Conservation (phyloP, 1,284 basidiomycete species). For the Ganoderma sinense region DNA sequence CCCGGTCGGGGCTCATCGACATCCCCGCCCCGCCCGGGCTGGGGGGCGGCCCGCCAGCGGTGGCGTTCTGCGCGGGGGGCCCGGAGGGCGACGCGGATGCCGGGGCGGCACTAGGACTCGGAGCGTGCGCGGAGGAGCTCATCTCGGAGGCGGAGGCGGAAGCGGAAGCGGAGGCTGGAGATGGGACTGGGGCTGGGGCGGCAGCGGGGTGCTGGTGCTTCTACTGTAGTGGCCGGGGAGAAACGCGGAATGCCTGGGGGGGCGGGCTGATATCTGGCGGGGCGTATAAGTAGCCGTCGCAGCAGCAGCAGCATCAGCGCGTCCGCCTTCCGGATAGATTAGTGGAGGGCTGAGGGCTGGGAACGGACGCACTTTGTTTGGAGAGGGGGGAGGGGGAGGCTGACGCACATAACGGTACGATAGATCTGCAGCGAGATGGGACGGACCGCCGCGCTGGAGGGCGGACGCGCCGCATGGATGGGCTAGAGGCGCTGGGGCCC, state of each 20-base stretch:
- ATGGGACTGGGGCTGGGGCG: background rate
- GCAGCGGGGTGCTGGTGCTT: background rate
- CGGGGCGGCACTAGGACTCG: no score
- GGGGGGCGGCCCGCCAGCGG: background rate
- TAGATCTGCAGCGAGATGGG: conserved; percentile 13
- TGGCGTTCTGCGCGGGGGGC: background rate
- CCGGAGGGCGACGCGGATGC: background rate
- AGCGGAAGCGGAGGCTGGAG: no score
- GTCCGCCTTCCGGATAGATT: no score
- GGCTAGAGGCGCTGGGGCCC: conserved; percentile 3
- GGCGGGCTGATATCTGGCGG: background rate
- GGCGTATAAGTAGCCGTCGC: conserved; percentile 17
- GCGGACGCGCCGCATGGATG: conserved; percentile 22
- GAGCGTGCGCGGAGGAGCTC: conserved; percentile 4
- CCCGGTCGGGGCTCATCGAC: conserved; percentile 23
- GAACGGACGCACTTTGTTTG: conserved; percentile 5
- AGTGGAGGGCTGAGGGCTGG: conserved; percentile 10
- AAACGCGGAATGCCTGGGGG: conserved; percentile 1
- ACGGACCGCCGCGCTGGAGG: conserved; percentile 21
- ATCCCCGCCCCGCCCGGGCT: background rate
- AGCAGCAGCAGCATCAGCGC: background rate
- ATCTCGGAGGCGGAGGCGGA: conserved; percentile 12
- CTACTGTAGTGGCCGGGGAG: background rate
- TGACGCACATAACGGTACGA: conserved; percentile 11
- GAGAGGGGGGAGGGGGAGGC: background rate